A percentile compares a stretch with the other conserved stretches of the same genome.
phyloP scores from a whole-genome alignment of 495 filamentous ascomycete genomes.

The Corynascus novoguineensis region DNA sequence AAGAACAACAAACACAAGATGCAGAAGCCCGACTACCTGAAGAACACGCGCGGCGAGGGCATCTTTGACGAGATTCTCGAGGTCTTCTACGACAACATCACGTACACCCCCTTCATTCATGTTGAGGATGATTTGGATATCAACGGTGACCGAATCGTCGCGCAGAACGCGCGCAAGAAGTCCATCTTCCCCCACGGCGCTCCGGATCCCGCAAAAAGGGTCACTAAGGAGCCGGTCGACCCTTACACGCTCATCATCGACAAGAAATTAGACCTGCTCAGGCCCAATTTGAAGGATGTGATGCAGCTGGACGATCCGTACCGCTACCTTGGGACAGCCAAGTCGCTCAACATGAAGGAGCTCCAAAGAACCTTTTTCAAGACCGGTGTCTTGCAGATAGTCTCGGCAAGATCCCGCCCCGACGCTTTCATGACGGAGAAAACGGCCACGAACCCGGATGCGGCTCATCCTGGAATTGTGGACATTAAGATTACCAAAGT shows the following conservation, averaged over 20 bases:
- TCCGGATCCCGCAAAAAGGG: slow-evolving; percentile 58
- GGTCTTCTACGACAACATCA: slow-evolving; percentile 98
- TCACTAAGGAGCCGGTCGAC: slow-evolving; percentile 79
- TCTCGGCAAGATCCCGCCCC: slow-evolving; percentile 85
- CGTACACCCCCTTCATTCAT: slow-evolving; percentile 94
- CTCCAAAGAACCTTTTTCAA: slow-evolving; percentile 84
- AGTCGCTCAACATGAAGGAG: slow-evolving; percentile 64
- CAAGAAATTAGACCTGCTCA: slow-evolving; percentile 69
- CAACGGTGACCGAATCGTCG: slow-evolving; percentile 66
- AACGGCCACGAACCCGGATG: slow-evolving; percentile 75
- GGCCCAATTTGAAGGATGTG: slow-evolving; percentile 82
- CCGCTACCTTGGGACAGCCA: slow-evolving; percentile 71
- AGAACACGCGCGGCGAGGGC: slow-evolving; percentile 84
- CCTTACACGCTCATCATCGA: slow-evolving; percentile 93
- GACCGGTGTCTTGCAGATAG: slow-evolving; percentile 86
- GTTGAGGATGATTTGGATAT: slow-evolving; percentile 86
- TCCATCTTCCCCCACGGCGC: slow-evolving; percentile 61
- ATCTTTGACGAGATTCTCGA: slow-evolving; percentile 87
- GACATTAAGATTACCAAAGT: slow-evolving; percentile 98
- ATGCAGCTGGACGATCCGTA: slow-evolving; percentile 92
- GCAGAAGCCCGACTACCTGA: slow-evolving; percentile 93
- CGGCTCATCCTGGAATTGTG: slow-evolving; percentile 87
- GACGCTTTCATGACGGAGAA: slow-evolving; percentile 89
- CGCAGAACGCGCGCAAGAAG: slow-evolving; percentile 63
- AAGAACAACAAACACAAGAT: slow-evolving; percentile 99